Base-by-base conservation (phyloP, 352 stramenopile genomes). In the Aphanomyces stellatus region DNA sequence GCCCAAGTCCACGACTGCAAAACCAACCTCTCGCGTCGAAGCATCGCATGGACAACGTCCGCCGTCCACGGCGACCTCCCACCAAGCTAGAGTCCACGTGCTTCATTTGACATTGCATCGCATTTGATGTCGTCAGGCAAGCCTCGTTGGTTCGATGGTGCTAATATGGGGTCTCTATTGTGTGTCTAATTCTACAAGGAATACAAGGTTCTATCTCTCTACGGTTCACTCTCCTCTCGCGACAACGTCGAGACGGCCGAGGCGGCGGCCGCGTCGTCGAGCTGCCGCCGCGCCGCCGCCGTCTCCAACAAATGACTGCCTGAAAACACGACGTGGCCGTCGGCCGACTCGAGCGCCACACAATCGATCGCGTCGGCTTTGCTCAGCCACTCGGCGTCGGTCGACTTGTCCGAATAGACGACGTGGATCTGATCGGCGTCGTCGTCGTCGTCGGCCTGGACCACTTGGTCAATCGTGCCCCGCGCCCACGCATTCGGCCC, bases 361-460 rank as follows among this genome's bases (percentile, higher is more conserved):
- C 56, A 64, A 10, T 64, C 56, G 30, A 64, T 64, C 41, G 56
- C 56, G 41, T 64, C 56, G 15, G 56, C 24, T 30, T 64, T 64
- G 22, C 19, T n/a, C 4, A 64, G 56, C 56, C 56, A 64, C 17
- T 64, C 56, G 17, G 15, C 24, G 19, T 22, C 22, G 13, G 10
- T 8, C 35, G 30, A 22, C n/a, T 11, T 46, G 4, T 30, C 37
- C 8, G 56, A 51, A 30, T 64, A 64, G 25, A 64, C 56, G 24
- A 64, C 51, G 56, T 53, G 56, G 22, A 64, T 64, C 30, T 64
- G 24, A 22, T 64, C 56, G 13, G 30, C 22, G 13, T 19, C 11
- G 37, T 19, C 37, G 10, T 59, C 51, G 3, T 15, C 27, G 13
- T 30, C 51, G 15, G 51, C 25, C 10, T 6, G 8, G 7, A 49